These are phyloP conservation scores for Daldinia decipiens DNA, from an alignment of 495 filamentous ascomycete genomes.

Conservation along the genomic window DNA sequence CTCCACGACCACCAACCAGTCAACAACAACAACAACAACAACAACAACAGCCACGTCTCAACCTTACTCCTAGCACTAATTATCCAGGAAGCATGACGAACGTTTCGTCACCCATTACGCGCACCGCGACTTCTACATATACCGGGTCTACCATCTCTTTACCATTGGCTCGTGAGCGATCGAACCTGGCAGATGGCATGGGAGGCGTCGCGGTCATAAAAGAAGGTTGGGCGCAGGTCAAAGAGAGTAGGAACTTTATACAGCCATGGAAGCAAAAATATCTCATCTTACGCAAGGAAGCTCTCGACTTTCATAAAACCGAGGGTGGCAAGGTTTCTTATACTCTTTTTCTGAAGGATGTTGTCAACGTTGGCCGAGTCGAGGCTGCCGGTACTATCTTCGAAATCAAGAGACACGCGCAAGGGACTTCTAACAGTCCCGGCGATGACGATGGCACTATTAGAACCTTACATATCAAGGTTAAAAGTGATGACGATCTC, in stretches of 20 bases:
- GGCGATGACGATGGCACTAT: slow-evolving; percentile 77
- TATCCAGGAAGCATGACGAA: slow-evolving; percentile 82
- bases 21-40: slow-evolving; percentile 58
- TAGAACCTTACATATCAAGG: slow-evolving; percentile 84
- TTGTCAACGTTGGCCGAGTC: slow-evolving; percentile 83
- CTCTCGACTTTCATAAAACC: slow-evolving; percentile 90
- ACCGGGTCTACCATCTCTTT: slow-evolving; percentile 73
- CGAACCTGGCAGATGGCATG: slow-evolving; percentile 68
- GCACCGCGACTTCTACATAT: slow-evolving; percentile 68
- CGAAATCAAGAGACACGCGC: slow-evolving; percentile 82
- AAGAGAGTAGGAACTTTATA: slow-evolving; percentile 89
- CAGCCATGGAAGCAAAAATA: slow-evolving; percentile 85
- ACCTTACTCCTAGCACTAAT: slow-evolving; percentile 74
- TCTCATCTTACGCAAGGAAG: slow-evolving; percentile 85
- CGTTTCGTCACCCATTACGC: slow-evolving; percentile 69
- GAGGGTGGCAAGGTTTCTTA: slow-evolving; percentile 84
- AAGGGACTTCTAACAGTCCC: slow-evolving; percentile 68
- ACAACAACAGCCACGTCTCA: slow-evolving; percentile 82
- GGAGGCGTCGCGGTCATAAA: slow-evolving; percentile 80
- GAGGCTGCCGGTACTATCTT: slow-evolving; percentile 90
- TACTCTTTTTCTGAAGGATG: slow-evolving; percentile 82
- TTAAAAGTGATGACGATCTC: slow-evolving; percentile 93
- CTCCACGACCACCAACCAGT: slow-evolving; percentile 81
- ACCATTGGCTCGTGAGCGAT: slow-evolving; percentile 69
- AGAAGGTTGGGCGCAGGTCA: slow-evolving; percentile 83